Percentiles rank a stretch among this genome's conserved stretches.
Conservation (phyloP, 2,329 filamentous ascomycete species). For the Microsporum canis region DNA sequence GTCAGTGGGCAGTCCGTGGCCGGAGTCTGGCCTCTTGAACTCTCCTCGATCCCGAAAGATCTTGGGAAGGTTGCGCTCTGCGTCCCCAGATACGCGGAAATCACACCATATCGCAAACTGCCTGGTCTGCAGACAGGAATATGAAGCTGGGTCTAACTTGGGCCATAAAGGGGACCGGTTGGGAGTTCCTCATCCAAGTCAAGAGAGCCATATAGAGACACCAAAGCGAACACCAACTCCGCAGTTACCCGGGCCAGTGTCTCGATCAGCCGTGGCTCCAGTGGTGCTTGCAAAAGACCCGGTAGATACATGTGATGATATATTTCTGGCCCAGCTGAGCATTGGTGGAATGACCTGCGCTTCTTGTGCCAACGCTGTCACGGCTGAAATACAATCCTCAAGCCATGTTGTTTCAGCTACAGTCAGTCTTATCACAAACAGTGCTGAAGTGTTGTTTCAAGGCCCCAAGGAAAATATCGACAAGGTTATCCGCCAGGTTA, state of each 20-base stretch:
- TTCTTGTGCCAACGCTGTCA: conserved; percentile 55
- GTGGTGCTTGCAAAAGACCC: not conserved
- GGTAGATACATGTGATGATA: conserved; percentile 10
- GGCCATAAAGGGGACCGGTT: not conserved
- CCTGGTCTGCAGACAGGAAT: conserved; percentile 38
- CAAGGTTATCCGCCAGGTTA: conserved; percentile 38
- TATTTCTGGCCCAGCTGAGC: conserved; percentile 29
- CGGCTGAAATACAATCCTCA: conserved; percentile 45
- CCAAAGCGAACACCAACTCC: not conserved
- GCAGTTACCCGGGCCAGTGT: not conserved
- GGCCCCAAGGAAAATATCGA: conserved; percentile 38
- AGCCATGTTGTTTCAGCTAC: conserved; percentile 48
- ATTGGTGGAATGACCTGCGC: conserved; percentile 66
- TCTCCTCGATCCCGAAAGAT: conserved; percentile 10
- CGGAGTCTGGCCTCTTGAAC: conserved; percentile 19
- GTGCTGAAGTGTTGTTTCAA: conserved; percentile 49
- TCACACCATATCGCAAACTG: conserved; percentile 40
- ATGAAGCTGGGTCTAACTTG: conserved; percentile 15
- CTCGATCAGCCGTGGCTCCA: not conserved
- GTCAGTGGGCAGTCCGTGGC: conserved; percentile 17
- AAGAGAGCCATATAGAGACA: not conserved
- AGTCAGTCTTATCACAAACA: conserved; percentile 58
- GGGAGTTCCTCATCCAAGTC: not conserved
- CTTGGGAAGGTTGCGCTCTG: conserved; percentile 8
- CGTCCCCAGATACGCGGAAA: conserved; percentile 15